phyloP scores from a whole-genome alignment of 1,139 yeast species.

The Diutina pseudorugosa region DNA sequence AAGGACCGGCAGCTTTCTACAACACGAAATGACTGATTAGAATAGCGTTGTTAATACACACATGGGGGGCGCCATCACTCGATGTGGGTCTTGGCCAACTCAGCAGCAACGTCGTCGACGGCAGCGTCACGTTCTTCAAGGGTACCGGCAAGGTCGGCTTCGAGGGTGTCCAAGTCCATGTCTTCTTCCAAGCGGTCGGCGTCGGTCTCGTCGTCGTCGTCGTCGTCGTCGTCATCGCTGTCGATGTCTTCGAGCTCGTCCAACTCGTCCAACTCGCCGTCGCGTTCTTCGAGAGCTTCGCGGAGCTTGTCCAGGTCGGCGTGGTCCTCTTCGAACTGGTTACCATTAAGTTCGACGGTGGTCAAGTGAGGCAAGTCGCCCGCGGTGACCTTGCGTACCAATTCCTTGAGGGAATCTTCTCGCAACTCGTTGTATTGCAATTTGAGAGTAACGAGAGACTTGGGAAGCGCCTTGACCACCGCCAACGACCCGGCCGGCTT shows the following conservation, averaged over 20 bases:
- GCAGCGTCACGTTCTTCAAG: conserved; percentile 19
- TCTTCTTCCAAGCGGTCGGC: conserved; percentile 37
- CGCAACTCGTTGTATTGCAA: conserved; percentile 88
- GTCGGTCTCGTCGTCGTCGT: conserved; percentile 55
- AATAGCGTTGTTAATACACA: neutral
- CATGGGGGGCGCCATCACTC: conserved; percentile 7
- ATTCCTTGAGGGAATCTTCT: conserved; percentile 43
- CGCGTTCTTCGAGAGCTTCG: conserved; percentile 44
- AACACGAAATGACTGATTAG: neutral
- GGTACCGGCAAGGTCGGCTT: conserved; percentile 38
- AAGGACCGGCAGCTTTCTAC: neutral
- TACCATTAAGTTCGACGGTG: conserved; percentile 79
- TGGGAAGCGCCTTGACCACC: conserved; percentile 33
- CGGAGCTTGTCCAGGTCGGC: conserved; percentile 21
- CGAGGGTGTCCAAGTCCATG: conserved; percentile 45
- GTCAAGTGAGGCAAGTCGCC: conserved; percentile 48
- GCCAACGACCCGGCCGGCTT: conserved; percentile 61
- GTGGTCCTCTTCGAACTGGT: conserved; percentile 49
- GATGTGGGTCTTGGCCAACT: conserved; percentile 42
- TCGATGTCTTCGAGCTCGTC: conserved; percentile 91
- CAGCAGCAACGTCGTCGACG: conserved; percentile 51
- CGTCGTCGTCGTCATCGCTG: conserved; percentile 78
- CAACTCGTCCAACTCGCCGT: conserved; percentile 81
- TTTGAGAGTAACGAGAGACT: conserved; percentile 30
- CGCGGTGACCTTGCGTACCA: conserved; percentile 34